Percentiles rank a stretch among this genome's conserved stretches.
Conservation (phyloP, 495 filamentous ascomycete species). For the Aspergillus panamensis region DNA sequence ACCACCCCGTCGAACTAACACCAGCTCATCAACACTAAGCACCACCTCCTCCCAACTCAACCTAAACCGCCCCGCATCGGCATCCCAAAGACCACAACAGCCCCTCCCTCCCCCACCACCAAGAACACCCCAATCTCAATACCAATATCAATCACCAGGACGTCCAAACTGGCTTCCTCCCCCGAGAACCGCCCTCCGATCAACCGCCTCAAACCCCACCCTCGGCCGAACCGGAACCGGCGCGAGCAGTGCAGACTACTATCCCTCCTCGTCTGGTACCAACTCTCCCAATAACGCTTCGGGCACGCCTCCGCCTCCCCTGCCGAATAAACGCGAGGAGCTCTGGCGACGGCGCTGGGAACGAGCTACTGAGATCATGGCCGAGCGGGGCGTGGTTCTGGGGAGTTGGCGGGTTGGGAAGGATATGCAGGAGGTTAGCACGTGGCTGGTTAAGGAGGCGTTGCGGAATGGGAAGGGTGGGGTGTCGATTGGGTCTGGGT, state of each 20-base stretch:
- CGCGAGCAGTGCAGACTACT: conserved; percentile 16
- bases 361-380: conserved; percentile 67
- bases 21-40: conserved; percentile 20
- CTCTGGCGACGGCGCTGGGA: conserved; percentile 79
- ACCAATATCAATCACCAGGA: conserved; percentile 27
- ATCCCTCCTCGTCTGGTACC: conserved; percentile 17
- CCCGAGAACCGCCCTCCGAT: conserved; percentile 20
- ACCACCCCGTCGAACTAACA: conserved; percentile 38
- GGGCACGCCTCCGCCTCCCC: conserved; percentile 22
- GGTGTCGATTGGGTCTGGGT: background rate
- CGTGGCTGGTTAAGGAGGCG: conserved; percentile 49
- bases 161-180: conserved; percentile 27
- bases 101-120: conserved; percentile 35
- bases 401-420: conserved; percentile 80
- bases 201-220: conserved; percentile 30
- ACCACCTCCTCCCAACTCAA: conserved; percentile 10
- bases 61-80: conserved; percentile 13
- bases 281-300: background rate
- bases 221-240: conserved; percentile 21
- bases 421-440: conserved; percentile 65
- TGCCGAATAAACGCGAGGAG: conserved; percentile 72
- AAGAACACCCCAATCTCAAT: conserved; percentile 22
- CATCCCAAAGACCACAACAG: conserved; percentile 21
- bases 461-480: conserved; percentile 24
- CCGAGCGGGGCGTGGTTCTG: conserved; percentile 64